phyloP scores from a whole-genome alignment of 805 yeast genomes.

The Sugiyamaella floridensis region DNA sequence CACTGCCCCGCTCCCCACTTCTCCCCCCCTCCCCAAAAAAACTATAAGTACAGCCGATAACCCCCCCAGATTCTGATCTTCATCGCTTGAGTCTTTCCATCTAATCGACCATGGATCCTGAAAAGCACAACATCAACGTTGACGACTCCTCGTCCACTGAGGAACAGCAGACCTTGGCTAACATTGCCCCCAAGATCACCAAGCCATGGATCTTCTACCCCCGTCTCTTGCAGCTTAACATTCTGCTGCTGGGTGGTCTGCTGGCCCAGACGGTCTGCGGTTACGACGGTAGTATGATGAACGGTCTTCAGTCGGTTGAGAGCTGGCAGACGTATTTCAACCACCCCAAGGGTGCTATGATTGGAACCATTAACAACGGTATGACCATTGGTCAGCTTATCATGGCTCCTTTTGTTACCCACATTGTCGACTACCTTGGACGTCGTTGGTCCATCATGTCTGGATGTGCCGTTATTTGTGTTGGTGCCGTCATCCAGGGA shows the following conservation, averaged over 20 bases:
- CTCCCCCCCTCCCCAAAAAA: too few species aligned
- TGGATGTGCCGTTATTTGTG: slow-evolving; percentile 48
- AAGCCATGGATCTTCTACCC: slow-evolving; percentile 11
- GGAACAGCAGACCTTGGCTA: neutral
- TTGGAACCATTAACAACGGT: slow-evolving; percentile 17
- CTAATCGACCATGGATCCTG: neutral
- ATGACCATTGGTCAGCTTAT: slow-evolving; percentile 53
- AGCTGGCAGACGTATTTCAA: slow-evolving; percentile 9
- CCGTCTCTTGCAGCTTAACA: slow-evolving; percentile 6
- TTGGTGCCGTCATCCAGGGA: slow-evolving; percentile 52
- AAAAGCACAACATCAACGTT: neutral
- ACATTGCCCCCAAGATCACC: slow-evolving; percentile 10
- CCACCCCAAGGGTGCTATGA: slow-evolving; percentile 3
- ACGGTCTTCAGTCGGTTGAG: slow-evolving; percentile 20
- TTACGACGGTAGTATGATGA: slow-evolving; percentile 17
- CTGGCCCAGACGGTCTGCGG: slow-evolving; percentile 15
- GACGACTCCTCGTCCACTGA: neutral
- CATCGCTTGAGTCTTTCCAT: neutral
- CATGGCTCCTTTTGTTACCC: slow-evolving; percentile 58
- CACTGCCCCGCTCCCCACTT: neutral
- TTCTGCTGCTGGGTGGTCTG: slow-evolving; percentile 9
- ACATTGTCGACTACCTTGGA: slow-evolving; percentile 53
- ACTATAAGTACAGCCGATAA: neutral
- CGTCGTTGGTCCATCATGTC: slow-evolving; percentile 49
- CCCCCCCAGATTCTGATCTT: neutral